phyloP scores from a whole-genome alignment of 495 filamentous ascomycete species.

The Barbatosphaeria neglecta region DNA sequence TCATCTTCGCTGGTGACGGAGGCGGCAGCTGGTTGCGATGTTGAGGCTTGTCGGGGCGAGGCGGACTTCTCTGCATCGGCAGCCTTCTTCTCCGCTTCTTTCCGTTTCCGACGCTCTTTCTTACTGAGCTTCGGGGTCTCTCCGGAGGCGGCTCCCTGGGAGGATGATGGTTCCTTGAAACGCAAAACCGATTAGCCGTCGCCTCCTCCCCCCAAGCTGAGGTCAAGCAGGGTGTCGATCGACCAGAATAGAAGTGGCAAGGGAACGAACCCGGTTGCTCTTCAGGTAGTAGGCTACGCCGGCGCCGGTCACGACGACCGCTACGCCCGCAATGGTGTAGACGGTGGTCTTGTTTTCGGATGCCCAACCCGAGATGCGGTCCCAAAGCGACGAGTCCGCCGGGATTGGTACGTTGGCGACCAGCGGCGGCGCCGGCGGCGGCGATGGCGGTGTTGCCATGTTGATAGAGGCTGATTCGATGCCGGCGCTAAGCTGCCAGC shows the following conservation, averaged over 20 bases:
- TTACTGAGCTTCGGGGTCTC: slow-evolving; percentile 31
- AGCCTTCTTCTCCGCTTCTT: slow-evolving; percentile 56
- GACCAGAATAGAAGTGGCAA: neutral
- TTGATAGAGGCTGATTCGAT: neutral
- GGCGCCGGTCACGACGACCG: slow-evolving; percentile 78
- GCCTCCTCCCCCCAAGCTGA: neutral
- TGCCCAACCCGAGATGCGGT: slow-evolving; percentile 81
- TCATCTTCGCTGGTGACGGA: slow-evolving; percentile 60
- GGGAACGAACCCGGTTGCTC: slow-evolving; percentile 27
- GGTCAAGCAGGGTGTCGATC: neutral
- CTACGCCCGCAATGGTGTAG: slow-evolving; percentile 90
- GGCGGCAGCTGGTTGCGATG: slow-evolving; percentile 31
- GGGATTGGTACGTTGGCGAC: slow-evolving; percentile 24
- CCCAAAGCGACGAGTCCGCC: slow-evolving; percentile 62
- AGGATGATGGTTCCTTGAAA: neutral
- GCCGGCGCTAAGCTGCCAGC: neutral
- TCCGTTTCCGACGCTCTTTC: slow-evolving; percentile 54
- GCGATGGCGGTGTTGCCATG: slow-evolving; percentile 31
- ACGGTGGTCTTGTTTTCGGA: slow-evolving; percentile 91
- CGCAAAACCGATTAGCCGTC: neutral
- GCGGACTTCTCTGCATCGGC: slow-evolving; percentile 33
- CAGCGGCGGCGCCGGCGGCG: slow-evolving; percentile 26
- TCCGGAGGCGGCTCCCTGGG: slow-evolving; percentile 16
- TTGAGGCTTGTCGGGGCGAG: slow-evolving; percentile 17
- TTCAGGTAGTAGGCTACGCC: slow-evolving; percentile 84